Conservation (phyloP, 768 basidiomycete species). For the Stropharia rugosoannulata region DNA sequence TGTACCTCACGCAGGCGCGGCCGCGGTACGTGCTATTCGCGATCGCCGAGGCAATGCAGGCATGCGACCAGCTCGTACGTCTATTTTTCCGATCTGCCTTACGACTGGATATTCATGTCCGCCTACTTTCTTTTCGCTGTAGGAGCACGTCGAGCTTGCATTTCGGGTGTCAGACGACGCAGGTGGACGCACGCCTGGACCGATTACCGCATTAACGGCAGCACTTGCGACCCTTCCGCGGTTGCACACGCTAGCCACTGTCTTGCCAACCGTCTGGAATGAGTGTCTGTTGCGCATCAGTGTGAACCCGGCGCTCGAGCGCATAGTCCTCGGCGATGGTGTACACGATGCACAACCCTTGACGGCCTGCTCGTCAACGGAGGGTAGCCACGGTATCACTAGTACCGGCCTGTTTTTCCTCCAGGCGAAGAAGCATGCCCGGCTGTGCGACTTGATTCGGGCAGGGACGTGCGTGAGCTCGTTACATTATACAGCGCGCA, state of each 20-base stretch:
- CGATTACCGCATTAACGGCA: slow-evolving; percentile 30
- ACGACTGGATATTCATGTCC: neutral
- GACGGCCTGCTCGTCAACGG: slow-evolving; percentile 1
- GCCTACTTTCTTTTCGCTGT: neutral
- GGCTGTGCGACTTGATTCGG: slow-evolving; percentile 52
- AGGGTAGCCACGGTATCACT: slow-evolving; percentile 28
- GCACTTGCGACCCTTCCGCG: slow-evolving; percentile 38
- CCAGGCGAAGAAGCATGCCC: slow-evolving; percentile 50
- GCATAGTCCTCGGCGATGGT: slow-evolving; percentile 37
- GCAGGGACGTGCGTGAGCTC: slow-evolving; percentile 45
- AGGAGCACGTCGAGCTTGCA: slow-evolving; percentile 55
- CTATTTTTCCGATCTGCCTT: slow-evolving; percentile 21
- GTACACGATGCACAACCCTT: slow-evolving; percentile 10
- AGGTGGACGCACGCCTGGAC: slow-evolving; percentile 19
- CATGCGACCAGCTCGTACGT: slow-evolving; percentile 46
- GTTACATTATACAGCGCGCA: slow-evolving; percentile 5
- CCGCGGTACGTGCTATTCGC: slow-evolving; percentile 42
- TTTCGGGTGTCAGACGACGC: slow-evolving; percentile 55
- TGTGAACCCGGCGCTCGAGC: slow-evolving; percentile 45
- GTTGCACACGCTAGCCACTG: slow-evolving; percentile 50
- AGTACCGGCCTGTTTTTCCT: slow-evolving; percentile 57
- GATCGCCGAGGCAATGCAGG: slow-evolving; percentile 41
- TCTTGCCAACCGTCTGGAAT: slow-evolving; percentile 61
- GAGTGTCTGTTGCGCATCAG: slow-evolving; percentile 48
- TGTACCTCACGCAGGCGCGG: slow-evolving; percentile 55